Evolutionary conservation across 352 stramenopile species (phyloP).

Genomic region (Phytophthora ohioensis): DNA sequence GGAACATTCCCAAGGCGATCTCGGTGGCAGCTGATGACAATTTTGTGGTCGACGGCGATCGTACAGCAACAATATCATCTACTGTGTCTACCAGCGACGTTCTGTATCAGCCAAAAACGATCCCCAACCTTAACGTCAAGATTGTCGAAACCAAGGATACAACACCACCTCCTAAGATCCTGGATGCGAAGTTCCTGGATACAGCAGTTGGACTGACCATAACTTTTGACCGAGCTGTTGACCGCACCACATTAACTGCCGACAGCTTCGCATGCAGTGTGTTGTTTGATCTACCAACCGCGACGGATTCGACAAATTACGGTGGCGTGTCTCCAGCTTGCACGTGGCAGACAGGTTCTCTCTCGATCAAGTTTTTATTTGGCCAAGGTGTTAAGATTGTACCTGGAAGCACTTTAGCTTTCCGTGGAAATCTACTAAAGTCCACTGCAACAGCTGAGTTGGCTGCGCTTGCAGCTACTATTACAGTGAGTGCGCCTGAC

Average conservation of each 20-base stretch:
- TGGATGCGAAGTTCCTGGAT: conserved; percentile 61
- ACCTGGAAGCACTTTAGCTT: conserved; percentile 41
- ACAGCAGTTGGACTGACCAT: conserved; percentile 54
- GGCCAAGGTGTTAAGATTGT: conserved; percentile 50
- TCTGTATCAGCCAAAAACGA: conserved; percentile 41
- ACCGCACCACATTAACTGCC: conserved; percentile 37
- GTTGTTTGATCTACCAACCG: conserved; percentile 63
- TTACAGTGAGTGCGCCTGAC: conserved; percentile 46
- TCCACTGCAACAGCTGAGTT: conserved; percentile 57
- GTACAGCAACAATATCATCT: conserved; percentile 42
- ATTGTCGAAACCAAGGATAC: conserved; percentile 73
- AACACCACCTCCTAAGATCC: conserved; percentile 62
- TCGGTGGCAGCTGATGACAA: conserved; percentile 60
- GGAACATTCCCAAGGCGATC: conserved; percentile 59
- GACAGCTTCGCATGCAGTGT: conserved; percentile 55
- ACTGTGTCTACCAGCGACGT: conserved; percentile 37
- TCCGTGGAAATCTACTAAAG: conserved; percentile 60
- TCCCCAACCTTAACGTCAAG: conserved; percentile 46
- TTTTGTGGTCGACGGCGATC: conserved; percentile 52
- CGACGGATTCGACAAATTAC: conserved; percentile 39
- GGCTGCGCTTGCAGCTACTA: conserved; percentile 39
- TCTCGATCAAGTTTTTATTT: conserved; percentile 61
- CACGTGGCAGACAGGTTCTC: conserved; percentile 56
- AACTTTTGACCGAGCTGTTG: conserved; percentile 59
- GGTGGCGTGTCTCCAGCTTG: conserved; percentile 51